phyloP scores from a whole-genome alignment of 164 flowering plant species.

The Piper betle region DNA sequence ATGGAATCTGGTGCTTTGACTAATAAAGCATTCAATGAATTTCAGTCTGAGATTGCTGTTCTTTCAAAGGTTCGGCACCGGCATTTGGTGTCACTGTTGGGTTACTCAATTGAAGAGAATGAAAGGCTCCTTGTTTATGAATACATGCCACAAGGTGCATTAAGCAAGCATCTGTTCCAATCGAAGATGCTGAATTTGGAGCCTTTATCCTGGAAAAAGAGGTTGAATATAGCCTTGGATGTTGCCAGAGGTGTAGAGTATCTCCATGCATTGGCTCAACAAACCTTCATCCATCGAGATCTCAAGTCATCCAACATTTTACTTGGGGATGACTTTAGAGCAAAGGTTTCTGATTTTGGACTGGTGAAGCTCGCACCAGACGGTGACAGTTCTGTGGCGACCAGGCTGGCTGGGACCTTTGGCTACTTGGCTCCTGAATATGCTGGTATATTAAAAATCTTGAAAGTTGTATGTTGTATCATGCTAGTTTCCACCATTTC shows the following conservation, averaged over 20 bases:
- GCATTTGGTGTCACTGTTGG: constrained; percentile 3
- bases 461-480: too few species aligned
- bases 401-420: constrained; percentile 42
- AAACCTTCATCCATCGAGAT: constrained; percentile 50
- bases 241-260: constrained; percentile 14
- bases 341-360: constrained; percentile 36
- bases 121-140: neutral
- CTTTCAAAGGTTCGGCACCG: constrained; percentile 5
- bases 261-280: constrained; percentile 42
- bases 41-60: constrained; percentile 5
- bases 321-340: constrained; percentile 30
- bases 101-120: constrained; percentile 3
- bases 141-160: too few species aligned
- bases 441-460: constrained; percentile 22
- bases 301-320: constrained; percentile 32
- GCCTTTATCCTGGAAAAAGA: constrained; percentile 3
- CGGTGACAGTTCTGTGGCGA: constrained; percentile 29
- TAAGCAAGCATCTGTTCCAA: constrained; percentile 3
- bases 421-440: constrained; percentile 13
- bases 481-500: too few species aligned
- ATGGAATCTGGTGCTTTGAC: constrained; percentile 4
- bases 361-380: constrained; percentile 30
- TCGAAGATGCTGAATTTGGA: neutral
- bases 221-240: constrained; percentile 4
- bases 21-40: constrained; percentile 1